phyloP scores from a whole-genome alignment of 768 basidiomycete species.

The Brasilioporus rufonigricans region DNA sequence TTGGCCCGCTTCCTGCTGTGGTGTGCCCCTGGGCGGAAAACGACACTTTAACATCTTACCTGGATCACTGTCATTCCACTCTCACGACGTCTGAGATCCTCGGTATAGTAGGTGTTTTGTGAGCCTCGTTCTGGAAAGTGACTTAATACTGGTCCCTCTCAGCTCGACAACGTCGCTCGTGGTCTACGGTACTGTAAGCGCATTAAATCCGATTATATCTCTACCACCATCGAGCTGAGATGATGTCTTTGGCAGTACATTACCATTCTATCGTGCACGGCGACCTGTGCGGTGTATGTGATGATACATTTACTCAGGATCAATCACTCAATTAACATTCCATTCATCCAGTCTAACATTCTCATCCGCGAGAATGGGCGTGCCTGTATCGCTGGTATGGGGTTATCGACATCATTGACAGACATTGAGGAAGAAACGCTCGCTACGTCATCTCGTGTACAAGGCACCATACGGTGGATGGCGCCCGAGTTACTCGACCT shows the following conservation, averaged over 20 bases:
- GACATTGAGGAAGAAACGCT: slow-evolving; percentile 10
- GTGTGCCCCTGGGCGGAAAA: no score
- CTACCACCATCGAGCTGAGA: no score
- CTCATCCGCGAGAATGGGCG: slow-evolving; percentile 35
- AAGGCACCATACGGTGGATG: no score
- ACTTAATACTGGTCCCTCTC: neutral
- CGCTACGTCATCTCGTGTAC: slow-evolving; percentile 14
- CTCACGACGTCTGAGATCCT: slow-evolving; percentile 2
- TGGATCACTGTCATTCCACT: no score
- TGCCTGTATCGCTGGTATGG: slow-evolving; percentile 46
- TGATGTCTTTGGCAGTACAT: slow-evolving; percentile 9
- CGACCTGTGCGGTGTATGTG: no score
- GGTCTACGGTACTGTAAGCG: slow-evolving; percentile 17
- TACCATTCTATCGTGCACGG: no score
- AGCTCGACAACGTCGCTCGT: slow-evolving; percentile 14
- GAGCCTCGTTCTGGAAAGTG: no score
- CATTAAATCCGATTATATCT: neutral
- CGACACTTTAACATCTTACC: no score
- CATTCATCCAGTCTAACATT: slow-evolving; percentile 37
- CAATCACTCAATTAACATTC: neutral
- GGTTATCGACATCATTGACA: slow-evolving; percentile 26
- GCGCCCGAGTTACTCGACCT: no score
- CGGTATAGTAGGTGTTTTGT: neutral
- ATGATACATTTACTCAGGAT: neutral
- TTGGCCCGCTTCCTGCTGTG: no score